Conservation (phyloP, 225 moss, liverwort and hornwort species). For the Straminergon stramineum region DNA sequence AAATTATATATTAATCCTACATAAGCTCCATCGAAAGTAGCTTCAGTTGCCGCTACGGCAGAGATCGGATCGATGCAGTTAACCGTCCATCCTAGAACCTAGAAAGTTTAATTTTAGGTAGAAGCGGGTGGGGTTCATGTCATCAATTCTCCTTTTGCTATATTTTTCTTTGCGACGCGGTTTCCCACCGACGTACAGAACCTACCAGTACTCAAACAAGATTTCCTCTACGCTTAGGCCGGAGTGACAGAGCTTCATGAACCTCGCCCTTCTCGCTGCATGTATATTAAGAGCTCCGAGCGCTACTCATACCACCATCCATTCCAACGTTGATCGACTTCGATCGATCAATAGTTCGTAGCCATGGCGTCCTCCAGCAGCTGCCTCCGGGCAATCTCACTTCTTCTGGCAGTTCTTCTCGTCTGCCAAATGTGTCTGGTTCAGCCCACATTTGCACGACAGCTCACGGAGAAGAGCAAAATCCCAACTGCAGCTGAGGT, state of each 20-base stretch:
- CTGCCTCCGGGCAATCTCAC: background rate
- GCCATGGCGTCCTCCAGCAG: background rate
- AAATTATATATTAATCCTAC: background rate
- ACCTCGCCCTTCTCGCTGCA: background rate
- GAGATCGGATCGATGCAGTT: background rate
- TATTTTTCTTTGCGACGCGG: background rate
- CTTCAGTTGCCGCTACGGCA: background rate
- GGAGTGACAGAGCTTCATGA: background rate
- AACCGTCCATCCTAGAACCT: background rate
- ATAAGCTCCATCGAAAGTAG: background rate
- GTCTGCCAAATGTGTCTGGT: background rate
- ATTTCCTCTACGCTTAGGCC: background rate
- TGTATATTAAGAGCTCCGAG: background rate
- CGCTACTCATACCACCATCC: background rate
- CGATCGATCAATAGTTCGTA: background rate
- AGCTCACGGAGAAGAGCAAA: background rate
- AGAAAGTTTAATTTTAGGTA: background rate
- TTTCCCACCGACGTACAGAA: background rate
- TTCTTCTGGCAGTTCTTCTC: background rate
- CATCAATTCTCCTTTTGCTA: background rate
- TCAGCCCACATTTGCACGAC: background rate
- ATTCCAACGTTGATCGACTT: background rate
- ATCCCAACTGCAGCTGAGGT: background rate
- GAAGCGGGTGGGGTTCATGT: background rate
- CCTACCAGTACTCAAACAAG: background rate